A percentile compares a stretch with the other conserved stretches of the same genome.
phyloP scores from a whole-genome alignment of 441 rosid genomes.

The Euphorbia schlechtendalii region DNA sequence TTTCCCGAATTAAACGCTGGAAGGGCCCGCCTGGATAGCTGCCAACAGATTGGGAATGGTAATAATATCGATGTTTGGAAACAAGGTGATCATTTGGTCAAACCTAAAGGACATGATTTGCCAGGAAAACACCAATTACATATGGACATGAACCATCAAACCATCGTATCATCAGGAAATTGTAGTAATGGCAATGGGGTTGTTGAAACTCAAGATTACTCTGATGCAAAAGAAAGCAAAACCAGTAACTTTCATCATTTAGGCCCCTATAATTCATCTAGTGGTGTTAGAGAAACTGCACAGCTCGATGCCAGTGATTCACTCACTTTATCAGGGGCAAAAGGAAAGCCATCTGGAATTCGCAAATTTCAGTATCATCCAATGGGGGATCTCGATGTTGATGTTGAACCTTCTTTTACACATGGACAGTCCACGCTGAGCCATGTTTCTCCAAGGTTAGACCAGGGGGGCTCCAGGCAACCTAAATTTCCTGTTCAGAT shows the following conservation, averaged over 20 bases:
- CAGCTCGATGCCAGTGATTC: slow-evolving; percentile 43
- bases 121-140: slow-evolving; percentile 25
- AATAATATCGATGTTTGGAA: slow-evolving; percentile 42
- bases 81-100: slow-evolving; percentile 26
- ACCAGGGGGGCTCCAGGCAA: slow-evolving; percentile 34
- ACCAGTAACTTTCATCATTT: slow-evolving; percentile 33
- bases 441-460: slow-evolving; percentile 37
- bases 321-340: slow-evolving; percentile 33
- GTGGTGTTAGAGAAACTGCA: slow-evolving; percentile 33
- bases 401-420: slow-evolving; percentile 34
- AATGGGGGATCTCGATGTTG: slow-evolving; percentile 66
- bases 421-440: slow-evolving; percentile 29
- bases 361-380: slow-evolving; percentile 89
- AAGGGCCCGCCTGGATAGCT: slow-evolving; percentile 35
- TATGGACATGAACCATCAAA: slow-evolving; percentile 33
- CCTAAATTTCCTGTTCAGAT: slow-evolving; percentile 38
- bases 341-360: slow-evolving; percentile 41
- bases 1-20: slow-evolving; percentile 27
- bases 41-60: slow-evolving; percentile 28
- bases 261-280: slow-evolving; percentile 26
- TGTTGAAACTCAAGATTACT: slow-evolving; percentile 27
- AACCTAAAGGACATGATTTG: slow-evolving; percentile 20
- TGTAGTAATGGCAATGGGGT: slow-evolving; percentile 29
- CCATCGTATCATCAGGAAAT: slow-evolving; percentile 40
- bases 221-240: slow-evolving; percentile 32